A percentile compares a stretch with the other conserved stretches of the same genome.
phyloP scores from a whole-genome alignment of 768 basidiomycete genomes.

The Lentinula edodes region DNA sequence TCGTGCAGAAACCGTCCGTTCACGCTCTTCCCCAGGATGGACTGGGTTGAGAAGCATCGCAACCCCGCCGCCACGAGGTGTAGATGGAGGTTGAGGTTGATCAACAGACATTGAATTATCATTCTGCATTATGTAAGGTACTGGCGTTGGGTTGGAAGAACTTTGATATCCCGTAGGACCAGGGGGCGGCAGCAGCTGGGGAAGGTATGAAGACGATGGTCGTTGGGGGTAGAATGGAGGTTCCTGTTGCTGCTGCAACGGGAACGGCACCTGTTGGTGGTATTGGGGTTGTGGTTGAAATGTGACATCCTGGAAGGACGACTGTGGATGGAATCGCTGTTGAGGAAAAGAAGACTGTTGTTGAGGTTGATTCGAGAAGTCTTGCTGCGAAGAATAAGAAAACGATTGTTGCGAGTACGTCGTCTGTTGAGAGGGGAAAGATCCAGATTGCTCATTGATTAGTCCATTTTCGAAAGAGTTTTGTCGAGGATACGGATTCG shows the following conservation, averaged over 20 bases:
- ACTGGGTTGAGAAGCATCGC: slow-evolving; percentile 7
- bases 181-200: background rate
- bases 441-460: background rate
- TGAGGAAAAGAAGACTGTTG: slow-evolving; percentile 48
- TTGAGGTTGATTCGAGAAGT: slow-evolving; percentile 27
- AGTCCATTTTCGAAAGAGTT: background rate
- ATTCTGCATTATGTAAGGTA: background rate
- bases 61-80: background rate
- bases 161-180: background rate
- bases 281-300: slow-evolving; percentile 14
- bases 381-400: slow-evolving; percentile 21
- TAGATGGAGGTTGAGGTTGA: background rate
- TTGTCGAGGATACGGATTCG: background rate
- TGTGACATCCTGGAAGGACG: slow-evolving; percentile 9
- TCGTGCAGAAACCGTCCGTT: background rate
- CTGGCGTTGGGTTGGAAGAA: background rate
- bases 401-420: background rate
- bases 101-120: background rate
- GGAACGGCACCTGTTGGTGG: slow-evolving; percentile 6
- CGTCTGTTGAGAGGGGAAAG: background rate
- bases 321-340: slow-evolving; percentile 41
- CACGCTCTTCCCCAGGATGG: background rate
- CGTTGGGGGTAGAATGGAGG: background rate
- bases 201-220: background rate
- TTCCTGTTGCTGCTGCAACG: background rate